Conservation (phyloP, 129 eudicot species). For the Solidago caesia region DNA sequence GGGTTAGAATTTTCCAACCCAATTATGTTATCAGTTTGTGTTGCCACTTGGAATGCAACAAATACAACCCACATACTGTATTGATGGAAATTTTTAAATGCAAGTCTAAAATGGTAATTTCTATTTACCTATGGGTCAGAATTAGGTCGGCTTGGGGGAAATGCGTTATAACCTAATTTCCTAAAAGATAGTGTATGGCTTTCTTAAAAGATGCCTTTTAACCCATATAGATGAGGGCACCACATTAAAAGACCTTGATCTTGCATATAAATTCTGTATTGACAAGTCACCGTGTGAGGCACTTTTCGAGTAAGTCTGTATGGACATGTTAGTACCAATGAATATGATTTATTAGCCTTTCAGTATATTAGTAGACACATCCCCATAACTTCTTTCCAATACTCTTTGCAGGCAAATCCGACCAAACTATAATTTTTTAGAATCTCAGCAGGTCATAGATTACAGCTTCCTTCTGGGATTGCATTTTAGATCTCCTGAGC, state of each 20-base stretch:
- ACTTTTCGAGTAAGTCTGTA: slow-evolving; percentile 67
- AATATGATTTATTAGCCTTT: background rate
- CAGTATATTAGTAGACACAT: background rate
- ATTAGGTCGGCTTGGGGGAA: too few relatives aligned
- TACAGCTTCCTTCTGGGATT: slow-evolving; percentile 94
- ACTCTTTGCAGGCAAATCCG: slow-evolving; percentile 64
- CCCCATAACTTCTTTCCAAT: slow-evolving; percentile 7
- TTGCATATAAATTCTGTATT: slow-evolving; percentile 78
- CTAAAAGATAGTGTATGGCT: too few relatives aligned
- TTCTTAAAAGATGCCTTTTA: too few relatives aligned
- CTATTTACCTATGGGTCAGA: too few relatives aligned
- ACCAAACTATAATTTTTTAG: slow-evolving; percentile 68
- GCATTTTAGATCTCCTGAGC: slow-evolving; percentile 98
- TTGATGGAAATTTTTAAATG: too few relatives aligned
- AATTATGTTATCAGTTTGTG: too few relatives aligned
- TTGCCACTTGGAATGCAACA: too few relatives aligned
- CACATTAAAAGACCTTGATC: slow-evolving; percentile 88
- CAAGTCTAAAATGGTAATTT: too few relatives aligned
- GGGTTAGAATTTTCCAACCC: too few relatives aligned
- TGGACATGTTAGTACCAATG: too few relatives aligned
- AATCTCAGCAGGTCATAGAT: slow-evolving; percentile 81
- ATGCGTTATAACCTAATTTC: too few relatives aligned
- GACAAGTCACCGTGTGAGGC: slow-evolving; percentile 79
- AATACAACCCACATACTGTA: too few relatives aligned
- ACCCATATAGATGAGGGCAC: slow-evolving; percentile 51